These are phyloP conservation scores for Claviceps paspali DNA, from an alignment of 2,329 filamentous ascomycete species.

Conservation along the genomic window DNA sequence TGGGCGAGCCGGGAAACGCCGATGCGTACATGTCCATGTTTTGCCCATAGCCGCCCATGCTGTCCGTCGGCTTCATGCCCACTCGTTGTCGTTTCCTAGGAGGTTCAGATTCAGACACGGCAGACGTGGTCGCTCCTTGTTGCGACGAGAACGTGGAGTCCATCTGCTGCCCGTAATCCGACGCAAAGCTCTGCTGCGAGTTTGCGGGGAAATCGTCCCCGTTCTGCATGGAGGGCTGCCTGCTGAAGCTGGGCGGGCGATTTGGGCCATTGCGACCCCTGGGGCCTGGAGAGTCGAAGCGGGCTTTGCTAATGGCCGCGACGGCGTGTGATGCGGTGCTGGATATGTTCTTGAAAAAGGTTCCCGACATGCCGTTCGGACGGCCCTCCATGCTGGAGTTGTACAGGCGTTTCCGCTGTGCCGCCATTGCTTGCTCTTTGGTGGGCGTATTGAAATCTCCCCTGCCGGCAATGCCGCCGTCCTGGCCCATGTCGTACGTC, in stretches of 20 bases:
- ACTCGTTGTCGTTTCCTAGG: slow-evolving; percentile 64
- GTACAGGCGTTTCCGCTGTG: slow-evolving; percentile 83
- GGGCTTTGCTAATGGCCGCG: slow-evolving; percentile 89
- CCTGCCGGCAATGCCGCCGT: slow-evolving; percentile 55
- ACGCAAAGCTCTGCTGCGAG: slow-evolving; percentile 72
- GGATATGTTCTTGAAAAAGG: slow-evolving; percentile 96
- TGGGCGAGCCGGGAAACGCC: slow-evolving; percentile 55
- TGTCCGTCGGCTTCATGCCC: slow-evolving; percentile 38
- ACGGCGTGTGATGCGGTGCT: slow-evolving; percentile 85
- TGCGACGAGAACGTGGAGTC: slow-evolving; percentile 58
- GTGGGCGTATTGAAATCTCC: slow-evolving; percentile 84
- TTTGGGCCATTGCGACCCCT: slow-evolving; percentile 48
- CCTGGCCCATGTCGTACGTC: slow-evolving; percentile 66
- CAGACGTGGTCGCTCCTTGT: slow-evolving; percentile 21
- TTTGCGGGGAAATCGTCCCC: slow-evolving; percentile 52
- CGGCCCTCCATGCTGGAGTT: slow-evolving; percentile 52
- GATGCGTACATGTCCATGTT: slow-evolving; percentile 28
- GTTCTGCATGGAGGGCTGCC: slow-evolving; percentile 57
- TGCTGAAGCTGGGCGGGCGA: slow-evolving; percentile 53
- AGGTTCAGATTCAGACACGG: slow-evolving; percentile 50
- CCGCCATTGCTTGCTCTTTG: slow-evolving; percentile 97
- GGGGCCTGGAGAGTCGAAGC: slow-evolving; percentile 75
- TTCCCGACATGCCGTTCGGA: slow-evolving; percentile 54
- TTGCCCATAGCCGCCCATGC: slow-evolving; percentile 38
- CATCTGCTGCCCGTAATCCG: slow-evolving; percentile 59